Evolutionary conservation across 2,329 filamentous ascomycete genomes (phyloP).

Genomic region (Seiridium unicorne): DNA sequence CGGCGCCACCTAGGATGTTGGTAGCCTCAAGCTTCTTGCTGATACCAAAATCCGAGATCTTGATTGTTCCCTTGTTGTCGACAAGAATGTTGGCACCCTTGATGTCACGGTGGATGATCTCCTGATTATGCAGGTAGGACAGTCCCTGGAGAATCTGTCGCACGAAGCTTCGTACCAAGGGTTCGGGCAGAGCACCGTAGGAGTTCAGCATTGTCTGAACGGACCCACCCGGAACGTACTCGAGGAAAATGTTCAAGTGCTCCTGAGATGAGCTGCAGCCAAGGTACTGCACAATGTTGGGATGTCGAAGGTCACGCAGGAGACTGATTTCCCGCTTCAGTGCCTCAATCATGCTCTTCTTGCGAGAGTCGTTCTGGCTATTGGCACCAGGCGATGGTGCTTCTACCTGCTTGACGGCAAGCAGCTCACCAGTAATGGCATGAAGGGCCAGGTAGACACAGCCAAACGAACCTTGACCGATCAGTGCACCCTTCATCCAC

Average conservation of each 20-base stretch:
- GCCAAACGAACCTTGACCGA: slow-evolving; percentile 95
- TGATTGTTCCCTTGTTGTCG: slow-evolving; percentile 98
- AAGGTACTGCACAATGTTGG: slow-evolving; percentile 97
- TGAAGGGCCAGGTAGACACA: slow-evolving; percentile 94
- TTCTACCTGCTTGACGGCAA: slow-evolving; percentile 98
- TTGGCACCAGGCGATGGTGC: slow-evolving; percentile 75
- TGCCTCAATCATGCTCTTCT: slow-evolving; percentile 97
- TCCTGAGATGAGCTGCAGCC: slow-evolving; percentile 90
- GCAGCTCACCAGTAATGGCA: slow-evolving; percentile 92
- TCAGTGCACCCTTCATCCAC: slow-evolving; percentile 98
- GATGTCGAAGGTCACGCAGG: slow-evolving; percentile 88
- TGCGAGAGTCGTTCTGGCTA: slow-evolving; percentile 81
- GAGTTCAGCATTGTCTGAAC: slow-evolving; percentile 99
- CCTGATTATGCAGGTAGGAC: slow-evolving; percentile 87
- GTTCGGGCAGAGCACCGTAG: slow-evolving; percentile 91
- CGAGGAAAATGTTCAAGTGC: slow-evolving; percentile 98
- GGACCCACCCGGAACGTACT: slow-evolving; percentile 96
- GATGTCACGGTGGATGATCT: slow-evolving; percentile 98
- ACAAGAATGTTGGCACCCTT: slow-evolving; percentile 98
- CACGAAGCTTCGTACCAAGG: slow-evolving; percentile 92
- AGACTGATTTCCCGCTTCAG: slow-evolving; percentile 95
- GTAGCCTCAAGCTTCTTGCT: slow-evolving; percentile 95
- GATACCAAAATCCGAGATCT: slow-evolving; percentile 99
- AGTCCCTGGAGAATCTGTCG: slow-evolving; percentile 91
- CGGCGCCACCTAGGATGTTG: slow-evolving; percentile 71